These are phyloP conservation scores for Rhizopogon rudus DNA, from an alignment of 768 basidiomycete genomes.

Conservation along the genomic window DNA sequence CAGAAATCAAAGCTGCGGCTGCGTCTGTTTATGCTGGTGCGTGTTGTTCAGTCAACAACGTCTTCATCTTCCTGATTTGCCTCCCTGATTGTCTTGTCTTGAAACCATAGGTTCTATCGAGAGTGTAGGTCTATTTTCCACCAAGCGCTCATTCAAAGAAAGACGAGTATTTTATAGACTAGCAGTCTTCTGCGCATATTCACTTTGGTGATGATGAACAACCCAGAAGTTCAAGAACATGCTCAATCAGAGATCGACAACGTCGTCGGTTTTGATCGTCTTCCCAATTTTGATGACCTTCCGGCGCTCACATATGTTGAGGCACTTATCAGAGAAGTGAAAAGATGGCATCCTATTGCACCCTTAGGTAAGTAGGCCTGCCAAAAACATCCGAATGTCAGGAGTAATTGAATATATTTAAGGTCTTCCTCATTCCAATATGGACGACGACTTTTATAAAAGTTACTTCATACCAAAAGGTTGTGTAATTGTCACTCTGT, in stretches of 20 bases:
- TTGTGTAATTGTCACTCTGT: constrained; percentile 8
- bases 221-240: constrained; percentile 1
- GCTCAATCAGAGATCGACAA: constrained; percentile 1
- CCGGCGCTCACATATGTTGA: not conserved
- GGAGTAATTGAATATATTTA: not conserved
- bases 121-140: too few relatives aligned
- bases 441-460: constrained; percentile 16
- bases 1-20: too few relatives aligned
- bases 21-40: too few relatives aligned
- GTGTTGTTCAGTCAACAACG: too few relatives aligned
- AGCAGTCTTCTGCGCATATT: not conserved
- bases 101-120: too few relatives aligned
- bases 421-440: constrained; percentile 18
- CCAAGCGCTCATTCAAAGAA: too few relatives aligned
- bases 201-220: not conserved
- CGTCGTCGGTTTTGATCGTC: not conserved
- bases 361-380: not conserved
- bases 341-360: not conserved
- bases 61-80: too few relatives aligned
- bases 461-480: constrained; percentile 26
- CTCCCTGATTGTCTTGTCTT: too few relatives aligned
- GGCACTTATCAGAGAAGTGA: not conserved
- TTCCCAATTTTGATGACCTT: too few relatives aligned
- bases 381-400: too few relatives aligned
- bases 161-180: too few relatives aligned